Percentiles rank a stretch among this genome's conserved stretches.
Conservation (phyloP, 495 filamentous ascomycete genomes). For the Penicillium coprophilum region DNA sequence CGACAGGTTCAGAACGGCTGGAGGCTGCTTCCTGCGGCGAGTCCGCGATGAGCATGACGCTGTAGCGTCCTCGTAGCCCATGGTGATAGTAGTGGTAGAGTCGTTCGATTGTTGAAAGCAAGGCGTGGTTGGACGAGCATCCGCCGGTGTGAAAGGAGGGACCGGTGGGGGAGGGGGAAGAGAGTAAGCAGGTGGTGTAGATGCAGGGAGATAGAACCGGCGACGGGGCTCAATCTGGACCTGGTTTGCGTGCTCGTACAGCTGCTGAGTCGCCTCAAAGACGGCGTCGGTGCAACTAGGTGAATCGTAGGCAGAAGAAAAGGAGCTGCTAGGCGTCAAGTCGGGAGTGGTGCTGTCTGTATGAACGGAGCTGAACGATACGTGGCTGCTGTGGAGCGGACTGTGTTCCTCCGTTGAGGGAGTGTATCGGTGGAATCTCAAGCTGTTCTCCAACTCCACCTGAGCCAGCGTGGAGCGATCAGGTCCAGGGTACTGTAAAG, state of each 20-base stretch:
- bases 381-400: slow-evolving; percentile 32
- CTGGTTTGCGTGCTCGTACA: slow-evolving; percentile 29
- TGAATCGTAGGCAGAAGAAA: slow-evolving; percentile 44
- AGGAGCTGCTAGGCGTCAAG: slow-evolving; percentile 48
- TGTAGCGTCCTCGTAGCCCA: slow-evolving; percentile 31
- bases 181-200: slow-evolving; percentile 36
- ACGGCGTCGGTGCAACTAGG: slow-evolving; percentile 35
- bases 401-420: slow-evolving; percentile 29
- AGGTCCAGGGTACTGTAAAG: slow-evolving; percentile 20
- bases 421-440: slow-evolving; percentile 32
- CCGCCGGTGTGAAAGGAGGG: slow-evolving; percentile 20
- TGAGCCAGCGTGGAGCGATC: slow-evolving; percentile 41
- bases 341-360: slow-evolving; percentile 40
- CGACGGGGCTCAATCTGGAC: slow-evolving; percentile 17
- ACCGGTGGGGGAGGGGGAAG: slow-evolving; percentile 33
- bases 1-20: slow-evolving; percentile 33
- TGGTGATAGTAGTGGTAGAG: slow-evolving; percentile 37
- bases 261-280: slow-evolving; percentile 33
- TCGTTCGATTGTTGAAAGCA: slow-evolving; percentile 20
- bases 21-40: slow-evolving; percentile 39
- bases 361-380: slow-evolving; percentile 41
- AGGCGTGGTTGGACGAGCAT: slow-evolving; percentile 27
- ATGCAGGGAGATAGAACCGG: slow-evolving; percentile 33
- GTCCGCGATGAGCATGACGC: slow-evolving; percentile 32
- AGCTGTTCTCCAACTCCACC: slow-evolving; percentile 39